These are phyloP conservation scores for Lodderomyces margitis DNA, from an alignment of 1,139 yeast species.

Conservation along the genomic window DNA sequence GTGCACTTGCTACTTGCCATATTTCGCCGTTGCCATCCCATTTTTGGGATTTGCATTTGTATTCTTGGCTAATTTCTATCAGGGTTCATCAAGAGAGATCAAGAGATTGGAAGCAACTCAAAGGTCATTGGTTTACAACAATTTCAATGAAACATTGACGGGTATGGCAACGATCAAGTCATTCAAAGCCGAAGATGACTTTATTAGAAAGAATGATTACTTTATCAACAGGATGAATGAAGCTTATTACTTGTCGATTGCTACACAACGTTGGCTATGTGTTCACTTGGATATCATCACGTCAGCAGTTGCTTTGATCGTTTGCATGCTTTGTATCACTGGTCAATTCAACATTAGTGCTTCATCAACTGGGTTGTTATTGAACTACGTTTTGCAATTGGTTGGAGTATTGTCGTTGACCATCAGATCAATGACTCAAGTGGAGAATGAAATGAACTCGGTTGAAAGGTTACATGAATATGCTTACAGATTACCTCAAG, in stretches of 20 bases:
- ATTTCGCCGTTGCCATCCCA: slow-evolving; percentile 48
- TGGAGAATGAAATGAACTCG: slow-evolving; percentile 48
- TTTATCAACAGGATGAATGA: slow-evolving; percentile 42
- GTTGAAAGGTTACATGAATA: slow-evolving; percentile 45
- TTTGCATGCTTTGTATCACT: slow-evolving; percentile 41
- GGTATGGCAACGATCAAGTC: slow-evolving; percentile 47
- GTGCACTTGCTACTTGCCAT: slow-evolving; percentile 45
- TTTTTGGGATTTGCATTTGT: slow-evolving; percentile 32
- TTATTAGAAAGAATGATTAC: slow-evolving; percentile 36
- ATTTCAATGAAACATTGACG: slow-evolving; percentile 44
- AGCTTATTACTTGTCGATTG: slow-evolving; percentile 42
- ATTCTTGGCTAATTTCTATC: slow-evolving; percentile 39
- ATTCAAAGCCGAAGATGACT: slow-evolving; percentile 30
- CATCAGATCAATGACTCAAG: slow-evolving; percentile 44
- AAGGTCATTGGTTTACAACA: slow-evolving; percentile 45
- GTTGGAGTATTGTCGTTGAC: slow-evolving; percentile 44
- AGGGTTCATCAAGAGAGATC: slow-evolving; percentile 44
- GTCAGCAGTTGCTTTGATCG: slow-evolving; percentile 36
- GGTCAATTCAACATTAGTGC: slow-evolving; percentile 41
- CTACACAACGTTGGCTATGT: slow-evolving; percentile 47
- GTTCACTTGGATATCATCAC: slow-evolving; percentile 42
- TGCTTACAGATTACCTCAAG: slow-evolving; percentile 61
- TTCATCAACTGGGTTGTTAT: slow-evolving; percentile 43
- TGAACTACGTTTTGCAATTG: slow-evolving; percentile 44
- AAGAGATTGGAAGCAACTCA: slow-evolving; percentile 46